Evolutionary conservation across 2,329 filamentous ascomycete species (phyloP).

Genomic region (Fusarium sp.): DNA sequence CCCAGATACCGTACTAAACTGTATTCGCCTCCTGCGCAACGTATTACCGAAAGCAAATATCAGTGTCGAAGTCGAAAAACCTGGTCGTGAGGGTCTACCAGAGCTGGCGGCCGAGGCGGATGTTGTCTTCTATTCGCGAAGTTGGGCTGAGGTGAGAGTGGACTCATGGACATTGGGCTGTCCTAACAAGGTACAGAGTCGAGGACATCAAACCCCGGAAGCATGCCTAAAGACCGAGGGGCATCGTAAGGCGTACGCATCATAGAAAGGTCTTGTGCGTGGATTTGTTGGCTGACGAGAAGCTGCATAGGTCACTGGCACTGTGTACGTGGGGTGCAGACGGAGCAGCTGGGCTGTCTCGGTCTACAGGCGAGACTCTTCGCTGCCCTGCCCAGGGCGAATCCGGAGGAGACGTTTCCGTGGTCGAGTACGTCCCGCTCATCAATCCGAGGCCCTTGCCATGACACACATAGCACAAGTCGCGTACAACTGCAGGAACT

Average conservation of each 20-base stretch:
- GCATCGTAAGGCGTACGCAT: constrained; percentile 66
- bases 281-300: constrained; percentile 43
- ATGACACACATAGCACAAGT: constrained; percentile 26
- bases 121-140: constrained; percentile 80
- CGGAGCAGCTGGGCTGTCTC: constrained; percentile 59
- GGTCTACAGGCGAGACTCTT: constrained; percentile 48
- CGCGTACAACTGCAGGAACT: constrained; percentile 40
- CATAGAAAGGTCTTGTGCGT: constrained; percentile 39
- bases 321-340: constrained; percentile 73
- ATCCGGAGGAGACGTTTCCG: constrained; percentile 57
- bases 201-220: constrained; percentile 63
- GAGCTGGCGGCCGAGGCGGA: constrained; percentile 75
- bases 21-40: constrained; percentile 70
- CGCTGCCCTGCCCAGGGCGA: constrained; percentile 59
- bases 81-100: constrained; percentile 71
- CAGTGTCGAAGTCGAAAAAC: constrained; percentile 83
- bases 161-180: constrained; percentile 19
- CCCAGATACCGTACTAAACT: constrained; percentile 71
- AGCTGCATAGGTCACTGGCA: constrained; percentile 59
- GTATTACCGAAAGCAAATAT: constrained; percentile 63
- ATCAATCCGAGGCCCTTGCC: constrained; percentile 7
- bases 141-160: constrained; percentile 75
- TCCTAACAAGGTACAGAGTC: constrained; percentile 50
- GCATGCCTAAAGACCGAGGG: constrained; percentile 66
- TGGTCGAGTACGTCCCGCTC: constrained; percentile 71